Evolutionary conservation across 495 filamentous ascomycete genomes (phyloP).

Genomic region (Lepidopterella palustris): DNA sequence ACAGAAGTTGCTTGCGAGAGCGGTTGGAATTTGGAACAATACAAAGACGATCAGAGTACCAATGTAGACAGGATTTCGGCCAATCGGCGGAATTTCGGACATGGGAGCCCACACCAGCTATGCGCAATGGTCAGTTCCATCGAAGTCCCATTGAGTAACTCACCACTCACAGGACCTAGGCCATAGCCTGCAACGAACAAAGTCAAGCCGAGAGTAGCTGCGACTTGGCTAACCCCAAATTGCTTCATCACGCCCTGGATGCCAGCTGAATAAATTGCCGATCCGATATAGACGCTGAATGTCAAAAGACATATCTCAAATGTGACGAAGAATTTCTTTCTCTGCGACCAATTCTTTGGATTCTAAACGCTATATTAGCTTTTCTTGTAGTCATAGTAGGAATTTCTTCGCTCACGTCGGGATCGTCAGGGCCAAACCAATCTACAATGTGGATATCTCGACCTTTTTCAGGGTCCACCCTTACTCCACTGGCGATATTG

Average conservation of each 20-base stretch:
- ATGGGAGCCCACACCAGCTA: constrained; percentile 46
- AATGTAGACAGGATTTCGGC: constrained; percentile 47
- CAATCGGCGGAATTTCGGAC: constrained; percentile 46
- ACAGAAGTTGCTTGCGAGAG: constrained; percentile 44
- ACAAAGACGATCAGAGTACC: constrained; percentile 46
- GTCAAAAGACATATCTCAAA: constrained; percentile 43
- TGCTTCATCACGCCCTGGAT: constrained; percentile 33
- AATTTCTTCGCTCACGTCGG: constrained; percentile 18
- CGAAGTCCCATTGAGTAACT: no score
- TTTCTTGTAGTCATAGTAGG: neutral
- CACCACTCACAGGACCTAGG: constrained; percentile 1
- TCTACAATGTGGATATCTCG: constrained; percentile 30
- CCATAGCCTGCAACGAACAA: constrained; percentile 35
- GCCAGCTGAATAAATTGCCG: constrained; percentile 42
- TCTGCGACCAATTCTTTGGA: constrained; percentile 39
- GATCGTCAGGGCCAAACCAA: constrained; percentile 32
- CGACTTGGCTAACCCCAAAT: constrained; percentile 44
- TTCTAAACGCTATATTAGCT: constrained; percentile 24
- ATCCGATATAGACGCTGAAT: constrained; percentile 45
- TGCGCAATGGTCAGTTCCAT: no score
- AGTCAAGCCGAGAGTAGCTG: constrained; percentile 46
- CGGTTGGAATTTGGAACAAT: constrained; percentile 45
- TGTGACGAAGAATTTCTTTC: constrained; percentile 43
- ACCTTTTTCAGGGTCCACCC: constrained; percentile 35
- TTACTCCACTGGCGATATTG: constrained; percentile 31